Evolutionary conservation across 768 basidiomycete genomes (phyloP), one percentile per base, ranked within the genome.

Genomic region (Termitomyces eurrhizus): DNA sequence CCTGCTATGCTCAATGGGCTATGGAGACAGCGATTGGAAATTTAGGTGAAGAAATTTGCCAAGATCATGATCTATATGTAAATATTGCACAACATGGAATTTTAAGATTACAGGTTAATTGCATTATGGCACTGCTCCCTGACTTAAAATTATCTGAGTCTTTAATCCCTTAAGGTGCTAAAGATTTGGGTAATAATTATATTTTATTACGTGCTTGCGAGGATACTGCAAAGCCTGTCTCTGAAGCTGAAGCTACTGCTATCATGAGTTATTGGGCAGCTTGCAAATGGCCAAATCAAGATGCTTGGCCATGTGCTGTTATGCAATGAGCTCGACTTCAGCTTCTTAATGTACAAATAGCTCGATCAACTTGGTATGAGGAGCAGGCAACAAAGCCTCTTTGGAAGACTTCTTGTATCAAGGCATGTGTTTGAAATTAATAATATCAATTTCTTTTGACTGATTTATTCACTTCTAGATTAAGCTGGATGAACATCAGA

Each of bases 121-220:
- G 44, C 11, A 11, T 21, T 21, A 45, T 18, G 18, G 41, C 18
- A 2, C 21, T 62, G 9, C 57, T 61, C 14, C 32, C n/a, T 36
- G 48, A 67, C 18, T 73, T 77, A 24, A 52, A 65, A 26, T 61
- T 62, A 1, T 7, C 32, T n/a, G 13, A 51, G 21, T 60, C 50
- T 12, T 41, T 41, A 16, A 1, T 18, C 16, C 39, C 14, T 11
- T 36, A 7, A 1, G 51, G 45, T 60, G 52, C 21, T 8, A 62
- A 52, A 32, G 44, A 57, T 48, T 58, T 66, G 8, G 59, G 57
- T 12, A 41, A 64, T 16, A 60, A 58, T 4, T 66, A 59, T 51
- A 3, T 71, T 71, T 67, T 70, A 2, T 41, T 63, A 9, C 36
- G 39, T 9, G 65, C 36, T 37, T 52, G 41, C 57, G 59, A 46